These are phyloP conservation scores for Axilococcus clingmanii DNA, from an alignment of 139 green algal genomes.

Conservation along the genomic window DNA sequence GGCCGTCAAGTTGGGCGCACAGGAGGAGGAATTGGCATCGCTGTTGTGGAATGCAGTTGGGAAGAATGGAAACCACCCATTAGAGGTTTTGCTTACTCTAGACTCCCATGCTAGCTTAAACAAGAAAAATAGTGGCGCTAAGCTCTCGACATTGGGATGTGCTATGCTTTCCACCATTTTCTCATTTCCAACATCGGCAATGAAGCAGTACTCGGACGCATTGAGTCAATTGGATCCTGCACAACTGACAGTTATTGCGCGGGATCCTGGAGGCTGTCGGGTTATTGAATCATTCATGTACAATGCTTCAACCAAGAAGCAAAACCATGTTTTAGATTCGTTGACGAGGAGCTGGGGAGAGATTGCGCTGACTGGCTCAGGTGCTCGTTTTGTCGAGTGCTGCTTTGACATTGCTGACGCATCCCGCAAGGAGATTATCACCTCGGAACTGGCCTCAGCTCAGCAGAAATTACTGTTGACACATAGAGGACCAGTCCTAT, in stretches of 20 bases:
- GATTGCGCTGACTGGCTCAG: constrained; percentile 14
- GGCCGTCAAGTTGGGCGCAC: constrained; percentile 16
- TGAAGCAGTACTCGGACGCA: constrained; percentile 30
- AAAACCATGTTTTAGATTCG: constrained; percentile 28
- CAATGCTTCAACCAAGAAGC: constrained; percentile 26
- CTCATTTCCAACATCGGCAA: constrained; percentile 27
- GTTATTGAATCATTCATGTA: constrained; percentile 50
- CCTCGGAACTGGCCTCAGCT: constrained; percentile 32
- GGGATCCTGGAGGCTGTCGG: constrained; percentile 47
- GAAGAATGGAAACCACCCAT: neutral
- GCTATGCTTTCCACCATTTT: constrained; percentile 37
- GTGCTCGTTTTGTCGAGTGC: constrained; percentile 39
- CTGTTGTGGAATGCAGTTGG: constrained; percentile 16
- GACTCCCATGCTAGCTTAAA: constrained; percentile 13
- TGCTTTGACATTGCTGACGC: constrained; percentile 13
- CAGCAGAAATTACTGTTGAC: constrained; percentile 16
- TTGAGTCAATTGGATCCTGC: constrained; percentile 23
- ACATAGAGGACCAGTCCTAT: constrained; percentile 13
- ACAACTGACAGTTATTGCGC: constrained; percentile 19
- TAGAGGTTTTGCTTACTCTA: constrained; percentile 24
- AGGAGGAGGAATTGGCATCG: constrained; percentile 8
- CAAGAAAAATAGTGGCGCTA: constrained; percentile 15
- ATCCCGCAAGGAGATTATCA: constrained; percentile 35
- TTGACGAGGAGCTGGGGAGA: constrained; percentile 30
- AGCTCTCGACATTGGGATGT: constrained; percentile 45